Percentiles rank a stretch among this genome's conserved stretches.
Conservation (phyloP, 78 protist species). For the Cavenderia fasciculata region DNA sequence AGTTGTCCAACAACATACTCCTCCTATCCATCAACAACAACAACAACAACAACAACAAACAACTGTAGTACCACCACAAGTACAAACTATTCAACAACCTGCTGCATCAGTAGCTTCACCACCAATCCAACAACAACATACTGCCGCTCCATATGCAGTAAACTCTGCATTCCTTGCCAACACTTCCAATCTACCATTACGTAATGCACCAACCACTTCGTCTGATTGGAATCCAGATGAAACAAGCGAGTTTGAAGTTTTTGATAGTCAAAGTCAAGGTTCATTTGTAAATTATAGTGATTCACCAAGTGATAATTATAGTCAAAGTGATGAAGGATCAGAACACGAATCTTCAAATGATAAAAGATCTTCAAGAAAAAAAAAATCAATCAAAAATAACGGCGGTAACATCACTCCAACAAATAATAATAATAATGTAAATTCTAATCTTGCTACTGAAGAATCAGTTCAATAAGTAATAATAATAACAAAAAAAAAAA, state of each 20-base stretch:
- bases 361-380: neutral
- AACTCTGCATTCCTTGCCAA: too few species aligned
- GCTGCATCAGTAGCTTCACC: neutral
- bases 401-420: too few species aligned
- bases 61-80: neutral
- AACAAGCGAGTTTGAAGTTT: conserved; percentile 29
- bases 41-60: too few species aligned
- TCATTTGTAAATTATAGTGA: too few species aligned
- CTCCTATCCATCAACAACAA: neutral
- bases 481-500: too few species aligned
- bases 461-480: too few species aligned
- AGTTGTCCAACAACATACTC: neutral
- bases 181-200: too few species aligned
- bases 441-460: neutral
- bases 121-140: neutral
- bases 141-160: neutral
- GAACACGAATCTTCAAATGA: conserved; percentile 14
- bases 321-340: too few species aligned
- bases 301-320: too few species aligned
- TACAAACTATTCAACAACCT: neutral
- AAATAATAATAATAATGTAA: neutral
- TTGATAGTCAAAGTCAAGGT: too few species aligned
- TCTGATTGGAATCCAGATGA: conserved; percentile 78
- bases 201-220: neutral
- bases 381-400: too few species aligned